These are phyloP conservation scores for Dictyostelium intermedium DNA, from an alignment of 78 protist genomes.

Conservation along the genomic window DNA sequence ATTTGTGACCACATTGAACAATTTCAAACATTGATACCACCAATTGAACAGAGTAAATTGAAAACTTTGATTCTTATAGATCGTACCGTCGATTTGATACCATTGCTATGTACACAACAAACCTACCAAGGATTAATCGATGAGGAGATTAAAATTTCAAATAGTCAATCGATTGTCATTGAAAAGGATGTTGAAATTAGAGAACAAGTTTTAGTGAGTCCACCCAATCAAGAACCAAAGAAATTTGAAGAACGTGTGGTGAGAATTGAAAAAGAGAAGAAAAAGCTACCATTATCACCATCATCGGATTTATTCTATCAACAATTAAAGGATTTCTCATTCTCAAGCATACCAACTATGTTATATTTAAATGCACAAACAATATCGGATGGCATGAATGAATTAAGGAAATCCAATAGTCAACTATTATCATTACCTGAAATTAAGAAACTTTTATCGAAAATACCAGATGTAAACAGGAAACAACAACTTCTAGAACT, in stretches of 20 bases:
- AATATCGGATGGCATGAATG: not conserved
- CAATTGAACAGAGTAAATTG: not conserved
- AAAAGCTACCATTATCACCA: not conserved
- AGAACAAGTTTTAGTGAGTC: not conserved
- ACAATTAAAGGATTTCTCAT: not conserved
- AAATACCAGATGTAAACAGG: not conserved
- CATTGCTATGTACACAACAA: conserved; percentile 17
- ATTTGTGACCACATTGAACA: not conserved
- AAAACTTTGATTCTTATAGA: conserved; percentile 12
- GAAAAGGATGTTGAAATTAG: not conserved
- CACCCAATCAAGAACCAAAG: not conserved
- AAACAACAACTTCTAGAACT: not conserved
- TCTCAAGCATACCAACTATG: not conserved
- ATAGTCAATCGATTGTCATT: not conserved
- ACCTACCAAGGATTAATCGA: conserved; percentile 34
- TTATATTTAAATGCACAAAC: not conserved
- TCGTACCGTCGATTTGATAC: not conserved
- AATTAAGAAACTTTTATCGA: not conserved
- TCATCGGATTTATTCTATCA: not conserved
- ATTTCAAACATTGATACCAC: not conserved
- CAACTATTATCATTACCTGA: not conserved
- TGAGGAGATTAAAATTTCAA: conserved; percentile 1
- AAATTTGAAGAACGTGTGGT: not conserved
- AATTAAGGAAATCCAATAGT: not conserved
- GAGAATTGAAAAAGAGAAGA: not conserved